Evolutionary conservation across 2,329 filamentous ascomycete species (phyloP), one percentile per base, ranked within the genome.

Genomic region (Penicillium freii): DNA sequence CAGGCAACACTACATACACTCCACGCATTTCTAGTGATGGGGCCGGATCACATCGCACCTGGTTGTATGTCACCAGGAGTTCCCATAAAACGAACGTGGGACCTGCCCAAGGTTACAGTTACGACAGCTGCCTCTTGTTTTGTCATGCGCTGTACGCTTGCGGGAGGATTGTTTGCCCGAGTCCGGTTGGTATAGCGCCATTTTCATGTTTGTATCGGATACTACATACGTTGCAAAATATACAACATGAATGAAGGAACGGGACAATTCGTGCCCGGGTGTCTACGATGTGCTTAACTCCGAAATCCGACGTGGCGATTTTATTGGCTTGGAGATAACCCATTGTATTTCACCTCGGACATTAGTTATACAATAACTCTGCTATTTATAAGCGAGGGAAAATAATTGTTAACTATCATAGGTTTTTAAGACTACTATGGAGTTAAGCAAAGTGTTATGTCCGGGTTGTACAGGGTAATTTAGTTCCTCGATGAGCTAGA

Each of bases 41-140:
- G 82, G 83, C 40, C 74, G 79, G 3, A 64, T 61, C 64, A 85
- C 82, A 63, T 85, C 83, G 59, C 83, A 86, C 81, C 58, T 27
- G 5, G 4, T 13, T 23, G 21, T 13, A 23, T 27, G 19, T 21
- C 34, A 23, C 21, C 5, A 42, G 8, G 13, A 23, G 19, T 15
- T 42, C 23, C 23, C 9, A n/a, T n/a, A n/a, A 27, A 27, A 17
- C 23, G 23, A 43, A 43, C 15, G 17, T 83, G 51, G 29, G 50
- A 34, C 15, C 25, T 39, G 21, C 4, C 29, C 29, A n/a, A 56
- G 51, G 38, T 66, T 67, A 67, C 83, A 86, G 62, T 84, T 85
- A 3, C 77, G 77, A 61, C 83, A 85, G 2, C 83, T 82, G 15
- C 74, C 71, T 19, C 80, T 74, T 21, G 10, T 6, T 40, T 40